Conservation (phyloP, 2,329 filamentous ascomycete genomes). For the Thermothelomyces thermophilus region DNA sequence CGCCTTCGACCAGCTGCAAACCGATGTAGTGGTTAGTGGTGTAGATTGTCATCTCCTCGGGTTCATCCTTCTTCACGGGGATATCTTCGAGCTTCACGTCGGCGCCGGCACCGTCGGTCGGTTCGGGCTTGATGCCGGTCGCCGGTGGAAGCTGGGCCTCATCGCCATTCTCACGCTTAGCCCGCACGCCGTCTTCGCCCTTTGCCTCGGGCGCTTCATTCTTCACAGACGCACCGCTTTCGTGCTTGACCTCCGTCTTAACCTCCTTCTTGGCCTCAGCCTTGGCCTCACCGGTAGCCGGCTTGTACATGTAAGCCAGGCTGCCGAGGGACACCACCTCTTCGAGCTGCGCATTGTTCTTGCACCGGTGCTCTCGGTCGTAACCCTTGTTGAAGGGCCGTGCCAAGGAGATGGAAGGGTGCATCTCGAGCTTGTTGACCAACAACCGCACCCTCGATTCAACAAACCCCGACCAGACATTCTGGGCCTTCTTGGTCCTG, state of each 20-base stretch:
- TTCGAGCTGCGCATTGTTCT: slow-evolving; percentile 43
- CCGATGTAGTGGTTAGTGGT: slow-evolving; percentile 95
- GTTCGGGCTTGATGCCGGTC: slow-evolving; percentile 13
- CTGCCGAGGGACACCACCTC: slow-evolving; percentile 51
- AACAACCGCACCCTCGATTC: slow-evolving; percentile 89
- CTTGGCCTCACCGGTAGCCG: slow-evolving; percentile 40
- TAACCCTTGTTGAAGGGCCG: slow-evolving; percentile 93
- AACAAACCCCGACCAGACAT: slow-evolving; percentile 83
- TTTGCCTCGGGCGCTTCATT: slow-evolving; percentile 18
- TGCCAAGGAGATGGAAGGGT: slow-evolving; percentile 71
- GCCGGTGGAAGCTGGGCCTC: background rate
- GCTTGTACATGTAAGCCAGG: slow-evolving; percentile 39
- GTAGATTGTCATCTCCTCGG: slow-evolving; percentile 49
- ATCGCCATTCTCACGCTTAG: slow-evolving; percentile 12
- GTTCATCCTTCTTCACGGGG: slow-evolving; percentile 16
- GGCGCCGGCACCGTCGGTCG: slow-evolving; percentile 6
- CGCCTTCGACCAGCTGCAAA: slow-evolving; percentile 65
- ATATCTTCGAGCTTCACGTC: slow-evolving; percentile 24
- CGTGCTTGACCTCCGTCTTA: slow-evolving; percentile 20
- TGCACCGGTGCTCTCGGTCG: slow-evolving; percentile 71
- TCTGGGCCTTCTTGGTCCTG: slow-evolving; percentile 74
- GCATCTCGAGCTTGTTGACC: slow-evolving; percentile 74
- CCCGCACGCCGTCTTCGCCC: slow-evolving; percentile 4
- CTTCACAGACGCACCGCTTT: slow-evolving; percentile 18
- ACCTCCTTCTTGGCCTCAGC: slow-evolving; percentile 34